Evolutionary conservation across 345 rosid species (phyloP).

Genomic region (Isatis tinctoria): DNA sequence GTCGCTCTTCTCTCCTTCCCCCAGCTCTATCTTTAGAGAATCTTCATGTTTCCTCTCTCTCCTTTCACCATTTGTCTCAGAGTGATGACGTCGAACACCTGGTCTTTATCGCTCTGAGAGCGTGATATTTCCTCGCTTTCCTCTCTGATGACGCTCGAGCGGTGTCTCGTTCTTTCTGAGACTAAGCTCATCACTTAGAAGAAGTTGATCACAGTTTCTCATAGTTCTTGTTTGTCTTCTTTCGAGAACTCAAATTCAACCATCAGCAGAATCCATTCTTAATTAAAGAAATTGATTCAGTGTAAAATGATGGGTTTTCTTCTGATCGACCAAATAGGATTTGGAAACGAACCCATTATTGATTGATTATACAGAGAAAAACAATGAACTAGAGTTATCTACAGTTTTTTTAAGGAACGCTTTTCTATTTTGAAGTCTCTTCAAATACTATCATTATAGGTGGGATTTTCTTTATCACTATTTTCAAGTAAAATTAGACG

Average conservation of each 20-base stretch:
- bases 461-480: no score
- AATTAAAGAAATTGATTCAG: no score
- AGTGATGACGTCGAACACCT: constrained; percentile 43
- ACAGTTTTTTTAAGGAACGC: no score
- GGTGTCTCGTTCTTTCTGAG: constrained; percentile 10
- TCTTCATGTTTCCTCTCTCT: constrained; percentile 49
- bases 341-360: constrained; percentile 17
- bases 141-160: not conserved
- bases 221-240: not conserved
- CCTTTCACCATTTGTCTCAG: constrained; percentile 61
- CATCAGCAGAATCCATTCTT: constrained; percentile 5
- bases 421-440: no score
- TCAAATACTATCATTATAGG: no score
- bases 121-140: constrained; percentile 14
- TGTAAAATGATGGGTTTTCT: constrained; percentile 17
- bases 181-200: constrained; percentile 11
- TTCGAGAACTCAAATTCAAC: not conserved
- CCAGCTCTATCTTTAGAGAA: constrained; percentile 39
- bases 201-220: constrained; percentile 14
- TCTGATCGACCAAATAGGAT: not conserved
- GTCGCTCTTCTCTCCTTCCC: constrained; percentile 73
- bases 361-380: no score
- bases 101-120: constrained; percentile 46
- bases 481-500: no score
- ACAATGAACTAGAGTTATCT: no score